Evolutionary conservation across 164 flowering plant genomes (phyloP).

Genomic region (Taxillus chinensis): DNA sequence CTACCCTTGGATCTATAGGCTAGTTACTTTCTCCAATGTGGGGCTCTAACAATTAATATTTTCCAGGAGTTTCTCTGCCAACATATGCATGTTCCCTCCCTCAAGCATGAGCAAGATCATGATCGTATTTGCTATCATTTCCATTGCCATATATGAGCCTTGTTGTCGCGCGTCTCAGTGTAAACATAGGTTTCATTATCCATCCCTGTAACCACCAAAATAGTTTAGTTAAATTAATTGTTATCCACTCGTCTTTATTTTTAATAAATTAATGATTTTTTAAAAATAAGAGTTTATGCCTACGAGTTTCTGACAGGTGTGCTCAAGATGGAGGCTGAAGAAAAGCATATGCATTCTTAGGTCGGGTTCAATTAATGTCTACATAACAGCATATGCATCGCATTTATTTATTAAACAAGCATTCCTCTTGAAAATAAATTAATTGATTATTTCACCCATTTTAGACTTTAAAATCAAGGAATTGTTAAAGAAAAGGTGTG

Average conservation of each 20-base stretch:
- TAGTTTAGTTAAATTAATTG: too few relatives aligned
- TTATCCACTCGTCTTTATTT: too few relatives aligned
- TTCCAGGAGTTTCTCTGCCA: too few relatives aligned
- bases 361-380: constrained; percentile 87
- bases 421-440: too few relatives aligned
- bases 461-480: neutral
- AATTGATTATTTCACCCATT: too few relatives aligned
- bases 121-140: constrained; percentile 24
- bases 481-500: neutral
- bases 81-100: too few relatives aligned
- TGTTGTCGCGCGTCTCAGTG: constrained; percentile 72
- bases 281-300: constrained; percentile 4
- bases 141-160: constrained; percentile 88
- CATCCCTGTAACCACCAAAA: constrained; percentile 30
- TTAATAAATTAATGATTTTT: too few relatives aligned
- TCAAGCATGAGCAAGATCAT: too few relatives aligned
- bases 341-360: constrained; percentile 49
- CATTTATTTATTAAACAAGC: too few relatives aligned
- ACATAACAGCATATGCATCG: neutral
- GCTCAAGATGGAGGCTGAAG: constrained; percentile 66
- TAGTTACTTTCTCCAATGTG: too few relatives aligned
- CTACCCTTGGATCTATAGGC: too few relatives aligned
- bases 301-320: constrained; percentile 77
- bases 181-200: constrained; percentile 80
- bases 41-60: too few relatives aligned